phyloP scores from a whole-genome alignment of 352 stramenopile genomes.

The Phytophthora uliginosa region DNA sequence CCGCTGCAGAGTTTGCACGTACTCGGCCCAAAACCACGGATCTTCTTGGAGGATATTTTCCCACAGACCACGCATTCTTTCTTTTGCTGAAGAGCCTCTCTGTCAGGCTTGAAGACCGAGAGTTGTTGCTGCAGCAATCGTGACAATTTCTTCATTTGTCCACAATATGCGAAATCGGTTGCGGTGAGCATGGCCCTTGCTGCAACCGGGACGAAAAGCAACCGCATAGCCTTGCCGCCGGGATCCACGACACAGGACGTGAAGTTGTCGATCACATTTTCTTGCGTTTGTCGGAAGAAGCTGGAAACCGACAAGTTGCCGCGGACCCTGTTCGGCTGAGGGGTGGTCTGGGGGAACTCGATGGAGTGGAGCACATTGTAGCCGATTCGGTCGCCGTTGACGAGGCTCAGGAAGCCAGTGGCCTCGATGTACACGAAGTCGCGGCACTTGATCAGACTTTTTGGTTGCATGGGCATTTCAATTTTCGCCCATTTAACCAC shows the following conservation, averaged over 20 bases:
- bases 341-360: neutral
- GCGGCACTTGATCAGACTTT: neutral
- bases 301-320: conserved; percentile 1
- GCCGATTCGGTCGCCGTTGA: neutral
- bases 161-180: neutral
- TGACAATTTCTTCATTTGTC: neutral
- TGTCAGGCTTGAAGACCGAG: neutral
- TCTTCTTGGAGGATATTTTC: conserved; percentile 1
- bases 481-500: neutral
- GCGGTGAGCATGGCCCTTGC: neutral
- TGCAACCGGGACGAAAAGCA: neutral
- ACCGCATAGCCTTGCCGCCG: neutral
- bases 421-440: conserved; percentile 1
- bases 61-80: neutral
- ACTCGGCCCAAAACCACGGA: neutral
- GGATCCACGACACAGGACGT: neutral
- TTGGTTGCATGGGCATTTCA: neutral
- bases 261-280: neutral
- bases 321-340: neutral
- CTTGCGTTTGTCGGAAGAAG: neutral
- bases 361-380: conserved; percentile 2
- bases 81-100: neutral
- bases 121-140: neutral
- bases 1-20: neutral
- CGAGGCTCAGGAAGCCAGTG: neutral